Base-by-base conservation (phyloP, 2,329 filamentous ascomycete species). In the Fusarium goolgardi region DNA sequence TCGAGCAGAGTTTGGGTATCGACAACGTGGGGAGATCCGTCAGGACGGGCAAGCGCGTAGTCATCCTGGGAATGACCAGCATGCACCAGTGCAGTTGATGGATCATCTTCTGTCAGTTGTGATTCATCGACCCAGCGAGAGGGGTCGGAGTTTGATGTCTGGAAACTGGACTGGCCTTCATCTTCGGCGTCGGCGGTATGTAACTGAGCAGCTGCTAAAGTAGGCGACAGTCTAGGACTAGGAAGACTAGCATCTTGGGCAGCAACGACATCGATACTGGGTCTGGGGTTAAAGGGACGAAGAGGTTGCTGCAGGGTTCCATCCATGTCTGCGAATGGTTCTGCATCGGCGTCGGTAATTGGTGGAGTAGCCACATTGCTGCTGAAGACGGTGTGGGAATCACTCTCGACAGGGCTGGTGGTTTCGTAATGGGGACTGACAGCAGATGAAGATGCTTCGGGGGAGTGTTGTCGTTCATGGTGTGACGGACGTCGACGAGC, bases 141-240 rank as follows among this genome's bases (percentile, higher is more conserved):
- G 20, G 65, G 72, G n/a, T 75, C 75, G 12, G 70, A 73, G 31
- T 69, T 66, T 13, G 76, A 69, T 7, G 73, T 80, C 73, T 75
- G 72, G 32, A 78, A 77, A 35, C 73, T 76, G 3, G 76, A 73
- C 13, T 72, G 71, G 15, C 75, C 78, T 13, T 80, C 81, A 9
- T 76, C 79, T 4, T 80, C 79, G 4, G 79, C 79, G 2, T 85
- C 84, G 43, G 84, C 80, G 18, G 78, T 77, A 27, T 82, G 82
- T 10, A 84, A 76, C 71, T 87, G 84, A 27, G 84, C 83, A 43
- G 95, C 91, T 72, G 92, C 93, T 61, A 96, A 87, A 8, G 95
- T 96, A 6, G 96, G 96, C 27, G 96, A 99, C 58, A 99, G 81
- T 74, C 96, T 94, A 34, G 96, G 96, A 77, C 96, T 99, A 53